Evolutionary conservation across 768 basidiomycete species (phyloP), one percentile per base, ranked within the genome.

Genomic region (Lanmaoa pseudosensibilis): DNA sequence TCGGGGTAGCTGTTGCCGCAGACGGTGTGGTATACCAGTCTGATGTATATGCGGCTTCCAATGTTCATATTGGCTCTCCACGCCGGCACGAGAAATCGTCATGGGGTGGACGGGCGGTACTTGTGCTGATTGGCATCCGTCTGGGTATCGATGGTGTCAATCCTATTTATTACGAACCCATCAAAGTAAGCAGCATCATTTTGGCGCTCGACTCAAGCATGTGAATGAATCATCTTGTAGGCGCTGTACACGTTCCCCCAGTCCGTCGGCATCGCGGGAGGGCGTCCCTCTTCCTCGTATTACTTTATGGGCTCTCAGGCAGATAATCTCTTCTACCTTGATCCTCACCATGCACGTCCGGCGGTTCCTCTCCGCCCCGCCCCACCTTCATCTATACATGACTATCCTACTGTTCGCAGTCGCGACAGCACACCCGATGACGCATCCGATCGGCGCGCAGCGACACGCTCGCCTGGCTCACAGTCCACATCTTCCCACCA

Each of bases 221-320:
- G 19, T 39, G 25, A 46, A 55, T 21, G 16, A 54, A n/a, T 27
- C 43, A 5, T 47, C 23, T 56, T 8, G 7, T 63, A 96, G 94
- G 78, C 82, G 25, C 71, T 98, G 33, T 98, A 94, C 69, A 91
- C 90, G 0, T 93, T 94, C 72, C 95, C 95, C 0, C 96, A 98
- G 74, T 92, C 89, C 2, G 90, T 97, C 37, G 97, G 96, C 39
- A 98, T 99, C 52, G 94, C 96, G 0, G 96, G 97, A 38, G 96
- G 96, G 3, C 83, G 97, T 21, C 97, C 96, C 0, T 91, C 91
- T n/a, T 94, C 92, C 0, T 97, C 94, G 0, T 98, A 97, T 72
- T 99, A 98, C 72, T 99, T 99, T 67, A 91, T 99, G 46, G 96
- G 93, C 16, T 81, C 87, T 0, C 96, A 99, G 69, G 88, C 86